Evolutionary conservation across 306 rosid species (phyloP).

Genomic region (Ammopiptanthus mongolicus): DNA sequence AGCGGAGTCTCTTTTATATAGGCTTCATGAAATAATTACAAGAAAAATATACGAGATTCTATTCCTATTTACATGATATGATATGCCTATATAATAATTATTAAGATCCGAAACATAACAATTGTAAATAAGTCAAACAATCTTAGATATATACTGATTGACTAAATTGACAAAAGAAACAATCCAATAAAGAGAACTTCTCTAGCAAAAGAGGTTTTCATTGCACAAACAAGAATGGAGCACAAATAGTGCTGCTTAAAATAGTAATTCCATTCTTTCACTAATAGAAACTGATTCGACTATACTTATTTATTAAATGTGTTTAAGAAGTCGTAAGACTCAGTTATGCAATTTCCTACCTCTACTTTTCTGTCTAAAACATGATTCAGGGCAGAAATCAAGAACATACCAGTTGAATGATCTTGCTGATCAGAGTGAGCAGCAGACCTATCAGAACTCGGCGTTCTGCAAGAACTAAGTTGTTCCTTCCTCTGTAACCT

Average conservation of each 20-base stretch:
- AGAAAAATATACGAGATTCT: no score
- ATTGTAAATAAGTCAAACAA: background rate
- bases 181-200: background rate
- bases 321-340: background rate
- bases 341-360: background rate
- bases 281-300: background rate
- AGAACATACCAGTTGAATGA: slow-evolving; percentile 33
- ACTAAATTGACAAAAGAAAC: background rate
- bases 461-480: slow-evolving; percentile 1
- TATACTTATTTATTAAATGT: background rate
- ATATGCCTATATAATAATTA: no score
- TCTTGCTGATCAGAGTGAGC: slow-evolving; percentile 20
- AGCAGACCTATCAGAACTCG: background rate
- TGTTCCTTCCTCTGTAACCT: slow-evolving; percentile 38
- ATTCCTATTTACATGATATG: no score
- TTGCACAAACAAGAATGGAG: background rate
- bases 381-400: background rate
- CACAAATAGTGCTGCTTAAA: background rate
- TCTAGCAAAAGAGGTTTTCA: background rate
- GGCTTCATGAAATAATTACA: no score
- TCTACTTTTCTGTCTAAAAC: background rate
- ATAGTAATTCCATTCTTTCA: background rate
- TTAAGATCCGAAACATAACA: no score
- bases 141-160: background rate
- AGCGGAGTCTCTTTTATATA: no score